Evolutionary conservation across 257 asterid species (phyloP), one percentile per base, ranked within the genome.

Genomic region (Cruciata laevipes): DNA sequence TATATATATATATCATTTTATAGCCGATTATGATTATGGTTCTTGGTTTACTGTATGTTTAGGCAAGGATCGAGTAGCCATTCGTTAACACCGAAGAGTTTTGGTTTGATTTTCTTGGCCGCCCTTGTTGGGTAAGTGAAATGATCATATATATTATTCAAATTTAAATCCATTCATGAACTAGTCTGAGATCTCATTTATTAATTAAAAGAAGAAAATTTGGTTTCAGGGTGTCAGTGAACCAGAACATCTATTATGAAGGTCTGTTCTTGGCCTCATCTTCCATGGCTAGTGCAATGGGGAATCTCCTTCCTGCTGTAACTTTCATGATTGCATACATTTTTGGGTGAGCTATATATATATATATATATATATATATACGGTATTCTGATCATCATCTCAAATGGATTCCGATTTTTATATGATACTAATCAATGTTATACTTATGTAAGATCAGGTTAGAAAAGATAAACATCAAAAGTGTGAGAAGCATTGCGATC

Each of bases 401-500:
- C n/a, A n/a, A n/a, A n/a, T n/a, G n/a, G n/a, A n/a, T n/a, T n/a
- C n/a, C n/a, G n/a, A n/a, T n/a, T n/a, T n/a, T n/a, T n/a, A n/a
- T n/a, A n/a, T n/a, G n/a, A 27, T 27, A 27, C 0, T 33, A 33
- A 10, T 37, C 42, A 37, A 10, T 13, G 16, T 42, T 47, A 42
- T 42, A 42, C 17, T 14, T 14, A 3, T 47, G n/a, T 14, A 12
- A 7, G 42, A 47, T 17, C 78, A 90, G 96, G 69, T 72, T 83
- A 56, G 95, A 86, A 77, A 85, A 81, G 47, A 55, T 89, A 27
- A 37, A 79, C 42, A 44, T 81, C 7, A 49, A 77, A 75, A 87
- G 81, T 66, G 40, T 62, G 57, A 84, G 94, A 84, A 85, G 94
- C 56, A n/a, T 74, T 14, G 87, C 89, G 0, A n/a, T n/a, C n/a